Conservation (phyloP, 2,329 filamentous ascomycete genomes). For the Ceratocystis papillata region DNA sequence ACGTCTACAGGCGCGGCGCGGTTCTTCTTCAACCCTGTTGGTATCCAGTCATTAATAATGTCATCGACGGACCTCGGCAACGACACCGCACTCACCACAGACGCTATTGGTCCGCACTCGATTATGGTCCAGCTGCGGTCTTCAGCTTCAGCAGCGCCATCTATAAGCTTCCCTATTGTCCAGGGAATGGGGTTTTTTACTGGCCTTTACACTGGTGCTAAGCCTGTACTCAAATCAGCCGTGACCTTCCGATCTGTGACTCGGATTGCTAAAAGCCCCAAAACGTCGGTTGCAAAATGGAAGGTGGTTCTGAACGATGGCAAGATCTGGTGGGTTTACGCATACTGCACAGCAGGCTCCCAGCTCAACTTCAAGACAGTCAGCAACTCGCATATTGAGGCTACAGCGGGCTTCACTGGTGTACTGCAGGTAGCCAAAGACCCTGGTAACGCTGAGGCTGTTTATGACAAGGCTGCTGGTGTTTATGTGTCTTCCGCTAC, state of each 20-base stretch:
- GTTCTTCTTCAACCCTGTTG: conserved; percentile 73
- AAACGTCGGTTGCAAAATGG: conserved; percentile 63
- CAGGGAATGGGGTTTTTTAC: conserved; percentile 88
- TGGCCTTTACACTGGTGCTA: conserved; percentile 57
- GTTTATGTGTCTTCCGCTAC: conserved; percentile 57
- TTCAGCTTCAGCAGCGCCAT: conserved; percentile 41
- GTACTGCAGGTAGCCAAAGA: conserved; percentile 76
- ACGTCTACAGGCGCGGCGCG: conserved; percentile 47
- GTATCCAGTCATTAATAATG: conserved; percentile 68
- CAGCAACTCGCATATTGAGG: conserved; percentile 54
- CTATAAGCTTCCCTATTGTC: conserved; percentile 67
- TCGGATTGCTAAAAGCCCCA: conserved; percentile 44
- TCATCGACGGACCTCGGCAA: conserved; percentile 61
- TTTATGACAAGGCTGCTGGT: conserved; percentile 67
- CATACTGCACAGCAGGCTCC: conserved; percentile 47
- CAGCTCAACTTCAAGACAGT: conserved; percentile 57
- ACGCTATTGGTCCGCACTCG: conserved; percentile 47
- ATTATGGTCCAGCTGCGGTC: conserved; percentile 57
- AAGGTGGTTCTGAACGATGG: conserved; percentile 60
- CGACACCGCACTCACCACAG: conserved; percentile 46
- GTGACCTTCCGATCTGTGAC: conserved; percentile 63
- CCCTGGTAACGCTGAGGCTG: conserved; percentile 47
- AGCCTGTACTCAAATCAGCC: conserved; percentile 62
- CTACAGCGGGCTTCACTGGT: conserved; percentile 60
- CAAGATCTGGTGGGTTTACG: conserved; percentile 70